Evolutionary conservation across 2,329 filamentous ascomycete species (phyloP), one percentile per base, ranked within the genome.

Genomic region (Magnaporthiopsis rhizophila): DNA sequence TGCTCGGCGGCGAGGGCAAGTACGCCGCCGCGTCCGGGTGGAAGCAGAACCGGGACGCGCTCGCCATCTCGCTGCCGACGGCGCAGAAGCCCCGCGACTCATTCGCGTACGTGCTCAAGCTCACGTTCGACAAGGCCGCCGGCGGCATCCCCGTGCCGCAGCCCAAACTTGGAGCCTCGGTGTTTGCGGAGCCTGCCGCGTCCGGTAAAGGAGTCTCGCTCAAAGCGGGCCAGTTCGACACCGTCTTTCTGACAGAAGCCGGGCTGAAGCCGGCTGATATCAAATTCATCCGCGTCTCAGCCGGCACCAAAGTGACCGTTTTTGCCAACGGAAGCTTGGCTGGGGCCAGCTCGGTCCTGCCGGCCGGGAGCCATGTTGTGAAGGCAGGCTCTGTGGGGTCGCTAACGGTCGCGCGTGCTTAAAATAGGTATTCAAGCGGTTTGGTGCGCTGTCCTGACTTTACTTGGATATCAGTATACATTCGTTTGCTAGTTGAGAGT

Each of bases 91-190:
- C 61, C 2, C 45, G 26, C 18, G n/a, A 32, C n/a, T 62, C 61
- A 30, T 15, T 53, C 9, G 61, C 61, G 9, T 62, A 62, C 21
- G 61, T 62, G 45, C 30, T 62, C 30, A 62, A 62, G 28, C 61
- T 62, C 53, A 38, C 50, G 8, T 62, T 62, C 21, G 9, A 26
- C 36, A 15, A 38, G 13, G 36, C 2, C 12, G 36, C 36, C 9
- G 28, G 30, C 53, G 24, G 32, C 24, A 62, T 62, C 30, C 61
- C 61, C 61, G 61, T 58, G 50, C 38, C 56, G 21, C 61, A 62
- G 61, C 53, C 58, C 30, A 53, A 26, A 9, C 8, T 24, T n/a
- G 60, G 60, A 2, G 38, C 60, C 24, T 62, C 60, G 15, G 26
- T 62, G 15, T 62, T 62, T 30, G 13, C 38, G 8, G 28, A 38